These are phyloP conservation scores for Butyriboletus loyo DNA, from an alignment of 768 basidiomycete species.

Conservation along the genomic window DNA sequence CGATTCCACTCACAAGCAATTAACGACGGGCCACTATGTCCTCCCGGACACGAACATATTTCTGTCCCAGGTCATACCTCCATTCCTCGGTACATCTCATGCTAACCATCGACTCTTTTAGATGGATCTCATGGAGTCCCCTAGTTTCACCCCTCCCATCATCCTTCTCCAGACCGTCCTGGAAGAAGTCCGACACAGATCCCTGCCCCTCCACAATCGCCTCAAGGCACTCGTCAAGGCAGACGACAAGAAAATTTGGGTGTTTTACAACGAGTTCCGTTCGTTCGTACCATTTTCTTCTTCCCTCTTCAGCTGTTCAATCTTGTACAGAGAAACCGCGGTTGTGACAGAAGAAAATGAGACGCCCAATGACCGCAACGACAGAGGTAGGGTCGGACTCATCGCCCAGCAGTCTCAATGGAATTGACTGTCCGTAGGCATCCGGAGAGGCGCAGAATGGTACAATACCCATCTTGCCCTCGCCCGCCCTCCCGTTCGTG, in stretches of 20 bases:
- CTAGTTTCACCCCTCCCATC: slow-evolving; percentile 71
- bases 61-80: slow-evolving; percentile 62
- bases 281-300: slow-evolving; percentile 48
- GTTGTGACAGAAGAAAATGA: slow-evolving; percentile 74
- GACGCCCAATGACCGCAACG: slow-evolving; percentile 91
- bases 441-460: slow-evolving; percentile 85
- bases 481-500: slow-evolving; percentile 49
- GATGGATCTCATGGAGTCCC: slow-evolving; percentile 93
- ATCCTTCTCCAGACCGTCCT: slow-evolving; percentile 93
- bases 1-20: slow-evolving; percentile 51
- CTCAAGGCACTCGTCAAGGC: slow-evolving; percentile 79
- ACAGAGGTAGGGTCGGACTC: slow-evolving; percentile 58
- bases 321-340: slow-evolving; percentile 66
- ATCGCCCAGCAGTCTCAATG: background rate
- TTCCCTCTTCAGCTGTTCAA: background rate
- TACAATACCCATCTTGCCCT: slow-evolving; percentile 72
- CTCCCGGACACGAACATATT: slow-evolving; percentile 96
- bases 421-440: slow-evolving; percentile 51
- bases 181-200: slow-evolving; percentile 94
- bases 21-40: slow-evolving; percentile 71
- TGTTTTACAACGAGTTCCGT: slow-evolving; percentile 85
- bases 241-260: slow-evolving; percentile 83
- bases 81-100: background rate
- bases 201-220: slow-evolving; percentile 88
- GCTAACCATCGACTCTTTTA: slow-evolving; percentile 29